Percentiles rank a stretch among this genome's conserved stretches.
phyloP scores from a whole-genome alignment of 805 yeast species.

The Wickerhamiella musiphila region DNA sequence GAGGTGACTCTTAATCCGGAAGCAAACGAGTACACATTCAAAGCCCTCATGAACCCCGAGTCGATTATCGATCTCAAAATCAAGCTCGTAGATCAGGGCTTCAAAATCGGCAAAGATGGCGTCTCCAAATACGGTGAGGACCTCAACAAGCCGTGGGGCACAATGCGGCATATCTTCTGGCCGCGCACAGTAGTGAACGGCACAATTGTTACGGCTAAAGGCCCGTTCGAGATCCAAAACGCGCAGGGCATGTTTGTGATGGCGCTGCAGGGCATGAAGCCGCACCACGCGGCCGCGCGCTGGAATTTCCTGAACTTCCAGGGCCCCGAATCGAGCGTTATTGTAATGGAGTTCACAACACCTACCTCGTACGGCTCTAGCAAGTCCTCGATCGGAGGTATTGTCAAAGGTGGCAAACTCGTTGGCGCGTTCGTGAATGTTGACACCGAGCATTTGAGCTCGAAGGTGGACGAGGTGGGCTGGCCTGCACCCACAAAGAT shows the following conservation, averaged over 20 bases:
- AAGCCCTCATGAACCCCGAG: slow-evolving; percentile 50
- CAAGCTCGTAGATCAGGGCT: slow-evolving; percentile 44
- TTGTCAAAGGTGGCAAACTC: slow-evolving; percentile 47
- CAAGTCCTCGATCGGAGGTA: slow-evolving; percentile 61
- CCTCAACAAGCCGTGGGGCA: slow-evolving; percentile 79
- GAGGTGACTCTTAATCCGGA: slow-evolving; percentile 43
- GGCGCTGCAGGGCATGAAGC: slow-evolving; percentile 98
- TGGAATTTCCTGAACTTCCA: slow-evolving; percentile 94
- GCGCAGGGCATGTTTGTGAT: slow-evolving; percentile 64
- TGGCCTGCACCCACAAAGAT: slow-evolving; percentile 76
- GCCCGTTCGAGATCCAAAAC: slow-evolving; percentile 20
- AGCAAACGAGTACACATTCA: slow-evolving; percentile 31
- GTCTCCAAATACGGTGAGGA: slow-evolving; percentile 76
- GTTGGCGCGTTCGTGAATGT: slow-evolving; percentile 51
- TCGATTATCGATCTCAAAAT: slow-evolving; percentile 54
- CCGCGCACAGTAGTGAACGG: slow-evolving; percentile 71
- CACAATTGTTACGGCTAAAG: slow-evolving; percentile 31
- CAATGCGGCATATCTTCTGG: slow-evolving; percentile 94
- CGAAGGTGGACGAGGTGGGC: slow-evolving; percentile 47
- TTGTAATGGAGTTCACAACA: slow-evolving; percentile 89
- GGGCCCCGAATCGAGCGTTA: slow-evolving; percentile 52
- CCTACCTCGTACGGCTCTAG: slow-evolving; percentile 79
- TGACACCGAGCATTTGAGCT: slow-evolving; percentile 33
- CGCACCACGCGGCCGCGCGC: slow-evolving; percentile 93
- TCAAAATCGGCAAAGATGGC: slow-evolving; percentile 83